Conservation (phyloP, 2,329 filamentous ascomycete genomes). For the Colletotrichum viniferum region DNA sequence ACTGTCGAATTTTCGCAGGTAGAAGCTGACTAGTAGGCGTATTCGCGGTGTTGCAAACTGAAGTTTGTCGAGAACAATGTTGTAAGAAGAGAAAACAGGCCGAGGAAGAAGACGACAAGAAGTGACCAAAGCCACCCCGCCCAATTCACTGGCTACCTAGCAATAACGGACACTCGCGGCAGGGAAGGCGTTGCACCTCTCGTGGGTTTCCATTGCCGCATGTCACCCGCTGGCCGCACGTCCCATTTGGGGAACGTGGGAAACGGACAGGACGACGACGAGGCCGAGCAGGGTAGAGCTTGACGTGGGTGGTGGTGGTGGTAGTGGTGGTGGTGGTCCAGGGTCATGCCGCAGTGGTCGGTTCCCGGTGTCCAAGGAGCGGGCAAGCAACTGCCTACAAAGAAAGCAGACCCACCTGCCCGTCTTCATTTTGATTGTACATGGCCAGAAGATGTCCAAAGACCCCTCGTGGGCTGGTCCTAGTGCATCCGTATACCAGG, state of each 20-base stretch:
- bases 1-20: background rate
- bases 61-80: background rate
- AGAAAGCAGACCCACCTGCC: background rate
- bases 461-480: conserved; percentile 3
- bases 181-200: conserved; percentile 8
- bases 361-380: background rate
- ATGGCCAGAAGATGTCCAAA: background rate
- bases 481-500: background rate
- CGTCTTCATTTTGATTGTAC: background rate
- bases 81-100: background rate
- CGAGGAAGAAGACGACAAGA: background rate
- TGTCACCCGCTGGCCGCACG: conserved; percentile 2
- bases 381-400: background rate
- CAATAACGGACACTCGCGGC: background rate
- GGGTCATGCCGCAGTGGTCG: background rate
- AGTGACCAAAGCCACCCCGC: conserved; percentile 1
- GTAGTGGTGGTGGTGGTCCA: background rate
- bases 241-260: conserved; percentile 5
- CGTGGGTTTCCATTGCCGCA: conserved; percentile 10
- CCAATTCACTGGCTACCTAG: background rate
- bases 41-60: background rate
- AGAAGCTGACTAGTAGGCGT: background rate
- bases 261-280: background rate
- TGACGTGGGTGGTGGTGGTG: background rate
- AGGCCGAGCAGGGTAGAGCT: conserved; percentile 4